Evolutionary conservation across 306 rosid genomes (phyloP), one percentile per base, ranked within the genome.

Genomic region (Biancaea sappan): DNA sequence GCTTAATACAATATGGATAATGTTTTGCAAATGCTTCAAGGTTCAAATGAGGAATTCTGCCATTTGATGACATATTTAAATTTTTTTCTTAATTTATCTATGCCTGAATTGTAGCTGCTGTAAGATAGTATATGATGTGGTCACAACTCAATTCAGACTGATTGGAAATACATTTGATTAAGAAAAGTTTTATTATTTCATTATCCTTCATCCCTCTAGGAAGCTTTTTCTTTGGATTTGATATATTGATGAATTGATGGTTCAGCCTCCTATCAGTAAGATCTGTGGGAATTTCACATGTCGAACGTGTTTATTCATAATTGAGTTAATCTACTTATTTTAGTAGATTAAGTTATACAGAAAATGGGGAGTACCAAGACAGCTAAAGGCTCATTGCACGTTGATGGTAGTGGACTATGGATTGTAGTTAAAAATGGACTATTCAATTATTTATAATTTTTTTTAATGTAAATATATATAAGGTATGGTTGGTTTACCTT

Each of bases 1-100:
- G 89, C 85, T 34, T 91, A 86, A 72, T 47, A 29, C 18, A 28
- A 56, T 69, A 34, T 54, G 71, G 72, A 75, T 72, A 74, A 38
- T 66, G 70, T 43, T 78, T 43, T 59, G 59, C 50, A 38, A 63
- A 75, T 53, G 78, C 65, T 71, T 66, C 38, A 81, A 72, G 46
- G 79, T 75, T 56, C 59, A 47, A 57, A 70, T 69, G 82, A 50
- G 72, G 83, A 76, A 53, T 72, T 48, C 77, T 84, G 83, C 75
- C 79, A 76, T 80, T 40, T 76, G 47, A 62, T 79, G 34, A 25
- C 34, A 69, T 78, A 22, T 66, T 75, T 58, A 37, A 51, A 64
- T 74, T 68, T 73, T n/a, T 43, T 61, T 32, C 59, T 77, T 82
- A 61, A n/a, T n/a, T n/a, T 77, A 19, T 79, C 34, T 32, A 8